Conservation (phyloP, 1,139 yeast species). For the Blastobotrys capitulatus region DNA sequence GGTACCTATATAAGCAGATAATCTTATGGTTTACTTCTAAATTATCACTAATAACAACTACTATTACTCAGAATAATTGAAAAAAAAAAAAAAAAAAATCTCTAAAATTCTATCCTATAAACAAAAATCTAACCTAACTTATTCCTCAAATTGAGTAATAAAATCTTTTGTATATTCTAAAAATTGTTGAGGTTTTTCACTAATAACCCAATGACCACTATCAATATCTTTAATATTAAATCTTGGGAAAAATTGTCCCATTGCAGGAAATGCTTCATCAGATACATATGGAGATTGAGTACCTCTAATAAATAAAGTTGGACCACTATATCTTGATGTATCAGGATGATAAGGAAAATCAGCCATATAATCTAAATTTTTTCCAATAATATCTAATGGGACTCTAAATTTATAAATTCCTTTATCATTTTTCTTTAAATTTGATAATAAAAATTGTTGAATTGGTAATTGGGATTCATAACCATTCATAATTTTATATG, state of each 20-base stretch:
- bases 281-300: conserved; percentile 72
- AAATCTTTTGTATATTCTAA: conserved; percentile 20
- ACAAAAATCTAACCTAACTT: background rate
- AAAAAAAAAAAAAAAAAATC: background rate
- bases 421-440: conserved; percentile 42
- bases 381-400: conserved; percentile 64
- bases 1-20: too few species aligned
- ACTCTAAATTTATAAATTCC: conserved; percentile 43
- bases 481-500: conserved; percentile 55
- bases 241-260: conserved; percentile 74
- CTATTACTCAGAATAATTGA: background rate
- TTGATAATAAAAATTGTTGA: conserved; percentile 77
- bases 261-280: conserved; percentile 72
- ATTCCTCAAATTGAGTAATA: conserved; percentile 7
- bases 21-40: too few species aligned
- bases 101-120: background rate
- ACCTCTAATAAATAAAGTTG: conserved; percentile 77
- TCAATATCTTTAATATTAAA: conserved; percentile 71
- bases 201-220: conserved; percentile 75
- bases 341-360: conserved; percentile 70
- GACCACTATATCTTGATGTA: conserved; percentile 57
- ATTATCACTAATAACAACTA: background rate
- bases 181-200: conserved; percentile 28
- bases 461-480: conserved; percentile 57
- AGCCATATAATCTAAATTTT: conserved; percentile 56